A percentile compares a stretch with the other conserved stretches of the same genome.
phyloP scores from a whole-genome alignment of 1,284 basidiomycete species.

The Moesziomyces aphidis region DNA sequence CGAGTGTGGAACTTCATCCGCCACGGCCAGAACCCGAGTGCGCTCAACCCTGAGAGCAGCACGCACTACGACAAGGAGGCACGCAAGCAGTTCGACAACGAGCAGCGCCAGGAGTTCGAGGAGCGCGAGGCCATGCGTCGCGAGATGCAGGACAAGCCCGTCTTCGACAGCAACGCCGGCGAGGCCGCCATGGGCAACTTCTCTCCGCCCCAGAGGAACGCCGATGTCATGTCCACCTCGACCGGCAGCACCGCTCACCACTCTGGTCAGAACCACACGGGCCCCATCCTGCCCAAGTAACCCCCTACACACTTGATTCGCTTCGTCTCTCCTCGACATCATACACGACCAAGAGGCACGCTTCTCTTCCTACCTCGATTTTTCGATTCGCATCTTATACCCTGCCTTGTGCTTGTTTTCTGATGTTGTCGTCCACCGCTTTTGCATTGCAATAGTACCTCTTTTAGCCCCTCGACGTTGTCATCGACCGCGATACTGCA shows the following conservation, averaged over 20 bases:
- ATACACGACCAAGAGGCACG: neutral
- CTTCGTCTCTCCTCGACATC: no score
- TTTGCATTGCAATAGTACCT: neutral
- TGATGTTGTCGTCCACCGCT: neutral
- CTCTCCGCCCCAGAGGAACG: neutral
- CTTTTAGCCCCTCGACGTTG: no score
- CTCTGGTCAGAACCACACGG: conserved; percentile 2
- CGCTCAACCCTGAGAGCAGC: conserved; percentile 31
- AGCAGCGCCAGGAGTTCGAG: conserved; percentile 22
- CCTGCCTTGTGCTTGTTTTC: neutral
- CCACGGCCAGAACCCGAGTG: conserved; percentile 30
- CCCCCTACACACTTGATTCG: no score
- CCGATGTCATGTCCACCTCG: conserved; percentile 13
- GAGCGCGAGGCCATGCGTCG: conserved; percentile 14
- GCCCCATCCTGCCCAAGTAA: conserved; percentile 31
- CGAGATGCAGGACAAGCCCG: conserved; percentile 26
- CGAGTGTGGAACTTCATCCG: conserved; percentile 36
- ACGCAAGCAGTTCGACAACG: conserved; percentile 22
- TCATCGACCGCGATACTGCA: no score
- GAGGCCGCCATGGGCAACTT: conserved; percentile 8
- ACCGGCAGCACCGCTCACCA: conserved; percentile 20
- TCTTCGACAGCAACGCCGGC: conserved; percentile 30
- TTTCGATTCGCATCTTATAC: neutral
- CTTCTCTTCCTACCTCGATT: neutral
- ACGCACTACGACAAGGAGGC: conserved; percentile 37